Evolutionary conservation across 257 asterid species (phyloP).

Genomic region (Jacaranda copaia): DNA sequence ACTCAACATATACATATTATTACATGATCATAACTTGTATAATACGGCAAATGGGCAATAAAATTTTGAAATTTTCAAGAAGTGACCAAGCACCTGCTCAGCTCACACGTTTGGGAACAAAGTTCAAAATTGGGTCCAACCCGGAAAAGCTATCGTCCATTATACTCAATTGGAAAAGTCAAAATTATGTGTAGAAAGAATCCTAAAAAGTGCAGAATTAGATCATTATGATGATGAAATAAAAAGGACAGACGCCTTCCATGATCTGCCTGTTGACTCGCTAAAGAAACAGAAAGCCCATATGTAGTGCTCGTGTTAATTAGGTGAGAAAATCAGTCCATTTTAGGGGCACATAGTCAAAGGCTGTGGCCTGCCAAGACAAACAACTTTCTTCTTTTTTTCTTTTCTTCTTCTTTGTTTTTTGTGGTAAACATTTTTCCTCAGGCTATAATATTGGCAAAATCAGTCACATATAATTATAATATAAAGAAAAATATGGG

Average conservation of each 20-base stretch:
- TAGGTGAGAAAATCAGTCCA: not conserved
- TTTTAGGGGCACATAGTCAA: constrained; percentile 5
- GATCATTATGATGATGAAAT: not conserved
- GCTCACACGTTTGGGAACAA: not conserved
- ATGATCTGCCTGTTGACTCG: too few species aligned
- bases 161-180: not conserved
- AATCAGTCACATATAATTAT: too few species aligned
- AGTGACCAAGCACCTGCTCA: not conserved
- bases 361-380: not conserved
- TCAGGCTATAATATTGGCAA: too few species aligned
- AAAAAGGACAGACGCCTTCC: not conserved
- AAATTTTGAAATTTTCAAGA: not conserved
- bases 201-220: constrained; percentile 4
- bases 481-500: too few species aligned
- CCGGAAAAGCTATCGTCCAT: not conserved
- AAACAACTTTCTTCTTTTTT: not conserved
- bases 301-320: not conserved
- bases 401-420: not conserved
- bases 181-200: not conserved
- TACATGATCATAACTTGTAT: too few species aligned
- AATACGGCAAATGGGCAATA: too few species aligned
- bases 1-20: too few species aligned
- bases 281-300: not conserved
- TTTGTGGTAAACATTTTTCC: too few species aligned
- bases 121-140: not conserved